Conservation (phyloP, 257 asterid species). For the Penstemon eatonii region DNA sequence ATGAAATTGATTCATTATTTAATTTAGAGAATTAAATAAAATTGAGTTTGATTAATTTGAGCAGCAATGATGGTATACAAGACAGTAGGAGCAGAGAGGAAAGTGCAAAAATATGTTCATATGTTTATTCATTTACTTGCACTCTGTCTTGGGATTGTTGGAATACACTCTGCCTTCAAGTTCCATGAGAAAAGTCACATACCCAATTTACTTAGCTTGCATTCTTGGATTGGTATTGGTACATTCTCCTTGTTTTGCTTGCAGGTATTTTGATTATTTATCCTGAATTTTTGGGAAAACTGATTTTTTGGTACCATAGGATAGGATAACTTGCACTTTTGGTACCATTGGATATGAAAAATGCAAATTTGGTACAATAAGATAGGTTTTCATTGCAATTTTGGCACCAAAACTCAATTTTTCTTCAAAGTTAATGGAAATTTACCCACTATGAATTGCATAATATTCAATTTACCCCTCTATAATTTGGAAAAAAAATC, state of each 20-base stretch:
- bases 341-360: too few relatives aligned
- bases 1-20: constrained; percentile 13
- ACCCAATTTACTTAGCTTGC: constrained; percentile 54
- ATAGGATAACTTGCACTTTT: too few relatives aligned
- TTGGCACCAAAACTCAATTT: too few relatives aligned
- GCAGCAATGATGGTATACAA: constrained; percentile 79
- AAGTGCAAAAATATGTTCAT: constrained; percentile 50
- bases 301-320: too few relatives aligned
- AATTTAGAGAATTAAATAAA: neutral
- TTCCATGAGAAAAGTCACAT: constrained; percentile 45
- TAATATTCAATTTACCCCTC: too few relatives aligned
- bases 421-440: too few relatives aligned
- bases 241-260: constrained; percentile 65
- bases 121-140: constrained; percentile 41
- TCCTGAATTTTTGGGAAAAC: neutral
- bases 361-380: too few relatives aligned
- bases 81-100: constrained; percentile 51
- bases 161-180: constrained; percentile 71
- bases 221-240: constrained; percentile 84
- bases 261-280: constrained; percentile 48
- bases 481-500: too few relatives aligned
- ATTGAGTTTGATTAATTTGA: constrained; percentile 1
- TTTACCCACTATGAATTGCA: too few relatives aligned
- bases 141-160: constrained; percentile 46
- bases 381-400: too few relatives aligned